Percentiles rank a stretch among this genome's conserved stretches.
These are phyloP conservation scores for Gonapodya prolifera DNA, from an alignment of 192 early-diverging fungal genomes.

Conservation along the genomic window DNA sequence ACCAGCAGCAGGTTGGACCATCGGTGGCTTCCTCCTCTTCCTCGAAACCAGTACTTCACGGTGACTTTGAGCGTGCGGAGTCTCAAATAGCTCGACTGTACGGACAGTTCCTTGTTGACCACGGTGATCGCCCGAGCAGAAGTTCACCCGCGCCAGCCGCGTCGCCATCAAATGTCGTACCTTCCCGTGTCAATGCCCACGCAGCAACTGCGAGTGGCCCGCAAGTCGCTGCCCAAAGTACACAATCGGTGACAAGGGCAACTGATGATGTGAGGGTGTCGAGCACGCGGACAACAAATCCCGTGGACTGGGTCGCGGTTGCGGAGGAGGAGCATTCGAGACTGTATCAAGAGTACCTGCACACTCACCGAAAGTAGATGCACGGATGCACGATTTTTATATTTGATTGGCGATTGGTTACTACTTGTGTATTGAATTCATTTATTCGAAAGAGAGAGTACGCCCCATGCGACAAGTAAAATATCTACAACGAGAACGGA, in stretches of 20 bases:
- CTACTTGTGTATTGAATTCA: background rate
- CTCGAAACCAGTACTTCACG: background rate
- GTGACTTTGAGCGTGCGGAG: background rate
- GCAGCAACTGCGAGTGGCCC: no score
- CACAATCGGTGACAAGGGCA: background rate
- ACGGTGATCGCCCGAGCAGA: background rate
- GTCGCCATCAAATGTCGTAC: background rate
- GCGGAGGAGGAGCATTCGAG: background rate
- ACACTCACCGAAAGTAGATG: background rate
- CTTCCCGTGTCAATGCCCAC: no score
- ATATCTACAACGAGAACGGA: background rate
- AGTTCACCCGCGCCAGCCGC: background rate
- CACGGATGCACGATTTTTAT: background rate
- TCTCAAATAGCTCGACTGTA: background rate
- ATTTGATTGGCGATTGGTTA: background rate
- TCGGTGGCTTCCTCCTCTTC: no score
- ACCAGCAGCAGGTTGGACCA: no score
- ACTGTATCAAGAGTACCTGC: background rate
- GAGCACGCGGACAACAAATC: no score
- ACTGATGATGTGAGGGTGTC: no score
- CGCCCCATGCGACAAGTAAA: background rate
- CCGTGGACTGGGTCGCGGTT: background rate
- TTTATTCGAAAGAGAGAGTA: background rate
- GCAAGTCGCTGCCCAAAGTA: background rate
- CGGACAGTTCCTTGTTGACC: background rate